These are phyloP conservation scores for Podaxis sp. DNA, from an alignment of 768 basidiomycete genomes.

Conservation along the genomic window DNA sequence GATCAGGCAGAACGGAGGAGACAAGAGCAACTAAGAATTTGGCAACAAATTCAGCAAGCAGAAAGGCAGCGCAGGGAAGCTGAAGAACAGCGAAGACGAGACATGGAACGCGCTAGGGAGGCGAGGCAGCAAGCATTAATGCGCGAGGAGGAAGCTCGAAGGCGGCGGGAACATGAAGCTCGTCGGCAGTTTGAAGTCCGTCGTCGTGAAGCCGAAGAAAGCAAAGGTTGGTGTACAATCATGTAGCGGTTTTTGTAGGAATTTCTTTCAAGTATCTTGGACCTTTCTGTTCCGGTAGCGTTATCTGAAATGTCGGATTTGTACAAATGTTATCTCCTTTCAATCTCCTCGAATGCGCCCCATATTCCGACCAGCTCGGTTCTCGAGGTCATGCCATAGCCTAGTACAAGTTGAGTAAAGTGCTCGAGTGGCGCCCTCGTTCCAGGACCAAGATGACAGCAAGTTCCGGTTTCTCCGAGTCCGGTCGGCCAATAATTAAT, in stretches of 20 bases:
- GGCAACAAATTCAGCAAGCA: background rate
- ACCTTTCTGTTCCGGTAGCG: too few relatives aligned
- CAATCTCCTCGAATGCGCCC: too few relatives aligned
- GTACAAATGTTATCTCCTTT: too few relatives aligned
- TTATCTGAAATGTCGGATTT: too few relatives aligned
- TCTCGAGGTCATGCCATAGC: too few relatives aligned
- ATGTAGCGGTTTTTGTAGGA: constrained; percentile 1
- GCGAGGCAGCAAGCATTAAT: background rate
- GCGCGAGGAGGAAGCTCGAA: background rate
- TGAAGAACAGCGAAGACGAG: background rate
- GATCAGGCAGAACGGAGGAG: background rate
- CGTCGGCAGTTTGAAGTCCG: background rate
- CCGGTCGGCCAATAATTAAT: too few relatives aligned
- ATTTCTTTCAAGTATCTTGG: background rate
- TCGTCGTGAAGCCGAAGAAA: background rate
- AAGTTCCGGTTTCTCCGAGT: too few relatives aligned
- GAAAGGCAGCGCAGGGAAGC: background rate
- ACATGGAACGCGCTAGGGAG: background rate
- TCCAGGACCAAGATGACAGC: too few relatives aligned
- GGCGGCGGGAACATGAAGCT: background rate
- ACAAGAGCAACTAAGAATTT: background rate
- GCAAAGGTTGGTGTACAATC: constrained; percentile 12
- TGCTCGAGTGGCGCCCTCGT: too few relatives aligned
- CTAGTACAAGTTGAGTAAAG: too few relatives aligned
- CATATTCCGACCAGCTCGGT: too few relatives aligned